Conservation (phyloP, 2,329 filamentous ascomycete species). For the Incumbomyces delicatus region DNA sequence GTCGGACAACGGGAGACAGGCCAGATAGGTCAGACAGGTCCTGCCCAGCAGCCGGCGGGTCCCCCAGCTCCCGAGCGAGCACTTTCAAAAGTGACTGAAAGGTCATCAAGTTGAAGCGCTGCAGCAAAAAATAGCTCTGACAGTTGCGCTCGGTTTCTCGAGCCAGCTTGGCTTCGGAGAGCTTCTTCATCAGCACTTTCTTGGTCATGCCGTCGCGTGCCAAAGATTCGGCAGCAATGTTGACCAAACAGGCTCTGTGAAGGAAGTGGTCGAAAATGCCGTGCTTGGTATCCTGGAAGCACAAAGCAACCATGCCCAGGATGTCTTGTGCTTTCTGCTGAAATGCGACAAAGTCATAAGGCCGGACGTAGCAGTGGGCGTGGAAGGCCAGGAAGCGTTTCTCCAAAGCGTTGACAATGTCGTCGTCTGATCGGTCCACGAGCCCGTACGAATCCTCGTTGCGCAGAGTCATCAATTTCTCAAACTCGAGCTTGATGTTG, state of each 20-base stretch:
- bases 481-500: conserved; percentile 75
- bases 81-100: conserved; percentile 63
- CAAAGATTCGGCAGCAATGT: conserved; percentile 72
- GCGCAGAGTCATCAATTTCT: conserved; percentile 43
- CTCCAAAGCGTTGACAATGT: conserved; percentile 26
- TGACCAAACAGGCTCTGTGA: conserved; percentile 73
- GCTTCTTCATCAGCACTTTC: conserved; percentile 24
- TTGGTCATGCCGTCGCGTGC: conserved; percentile 35
- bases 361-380: conserved; percentile 5
- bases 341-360: conserved; percentile 29
- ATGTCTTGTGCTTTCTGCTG: conserved; percentile 27
- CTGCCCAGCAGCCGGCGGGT: conserved; percentile 42
- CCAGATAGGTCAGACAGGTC: conserved; percentile 20
- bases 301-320: conserved; percentile 50
- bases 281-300: conserved; percentile 49
- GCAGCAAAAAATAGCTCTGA: conserved; percentile 47
- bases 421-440: conserved; percentile 30
- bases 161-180: conserved; percentile 23
- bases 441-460: conserved; percentile 47
- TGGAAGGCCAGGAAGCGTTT: conserved; percentile 21
- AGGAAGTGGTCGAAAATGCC: conserved; percentile 55
- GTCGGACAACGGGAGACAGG: conserved; percentile 41
- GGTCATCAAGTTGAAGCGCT: conserved; percentile 69
- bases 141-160: conserved; percentile 30
- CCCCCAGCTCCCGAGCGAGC: conserved; percentile 59